Evolutionary conservation across 225 moss, liverwort and hornwort genomes (phyloP).

Genomic region (Pseudoscleropodium purum): DNA sequence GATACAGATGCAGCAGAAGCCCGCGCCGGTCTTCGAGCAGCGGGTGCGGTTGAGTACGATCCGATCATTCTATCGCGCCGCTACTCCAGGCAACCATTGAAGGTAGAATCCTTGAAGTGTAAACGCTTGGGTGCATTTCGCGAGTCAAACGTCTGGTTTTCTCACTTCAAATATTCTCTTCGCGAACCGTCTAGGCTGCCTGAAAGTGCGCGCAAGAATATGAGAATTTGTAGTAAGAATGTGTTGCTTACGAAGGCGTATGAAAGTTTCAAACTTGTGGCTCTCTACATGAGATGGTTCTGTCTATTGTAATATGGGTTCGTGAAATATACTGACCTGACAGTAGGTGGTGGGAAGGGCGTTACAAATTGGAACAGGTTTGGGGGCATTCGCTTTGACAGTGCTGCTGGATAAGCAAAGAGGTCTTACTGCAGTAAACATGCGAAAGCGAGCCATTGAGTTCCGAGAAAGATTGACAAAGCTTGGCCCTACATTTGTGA

Average conservation of each 20-base stretch:
- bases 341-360: conserved; percentile 76
- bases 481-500: conserved; percentile 96
- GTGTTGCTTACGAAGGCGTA: not conserved
- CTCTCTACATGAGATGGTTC: not conserved
- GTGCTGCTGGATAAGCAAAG: conserved; percentile 58
- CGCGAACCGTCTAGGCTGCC: not conserved
- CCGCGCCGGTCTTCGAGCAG: conserved; percentile 37
- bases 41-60: conserved; percentile 25
- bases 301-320: not conserved
- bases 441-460: conserved; percentile 76
- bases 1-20: conserved; percentile 30
- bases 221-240: not conserved
- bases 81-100: conserved; percentile 27
- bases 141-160: not conserved
- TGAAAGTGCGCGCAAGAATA: not conserved
- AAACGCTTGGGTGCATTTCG: not conserved
- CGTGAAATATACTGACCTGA: conserved; percentile 31
- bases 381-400: conserved; percentile 62
- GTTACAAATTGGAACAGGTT: conserved; percentile 58
- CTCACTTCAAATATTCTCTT: not conserved
- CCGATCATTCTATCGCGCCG: conserved; percentile 24
- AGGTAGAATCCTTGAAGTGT: conserved; percentile 23
- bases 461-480: conserved; percentile 55
- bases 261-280: not conserved
- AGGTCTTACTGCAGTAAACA: conserved; percentile 52